Evolutionary conservation across 805 yeast species (phyloP).

Genomic region (Kodamaea neixiangensis): DNA sequence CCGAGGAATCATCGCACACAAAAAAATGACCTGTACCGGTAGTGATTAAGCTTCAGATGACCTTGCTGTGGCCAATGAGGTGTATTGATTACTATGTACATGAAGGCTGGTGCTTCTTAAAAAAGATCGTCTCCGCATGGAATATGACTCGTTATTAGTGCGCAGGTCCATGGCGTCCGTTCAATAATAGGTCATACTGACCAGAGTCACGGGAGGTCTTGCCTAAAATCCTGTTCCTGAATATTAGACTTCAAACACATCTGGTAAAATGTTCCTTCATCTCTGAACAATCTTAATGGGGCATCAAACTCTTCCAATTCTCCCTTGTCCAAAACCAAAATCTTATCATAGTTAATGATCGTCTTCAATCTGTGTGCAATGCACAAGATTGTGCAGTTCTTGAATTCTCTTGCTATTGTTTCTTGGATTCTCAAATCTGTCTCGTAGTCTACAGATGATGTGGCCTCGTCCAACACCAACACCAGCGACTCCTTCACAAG

Average conservation of each 20-base stretch:
- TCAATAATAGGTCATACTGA: neutral
- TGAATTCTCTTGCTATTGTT: slow-evolving; percentile 70
- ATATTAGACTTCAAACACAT: slow-evolving; percentile 64
- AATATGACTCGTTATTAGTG: no score
- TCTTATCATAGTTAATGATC: slow-evolving; percentile 71
- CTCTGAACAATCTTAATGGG: slow-evolving; percentile 57
- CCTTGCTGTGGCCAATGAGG: neutral
- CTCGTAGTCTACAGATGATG: slow-evolving; percentile 78
- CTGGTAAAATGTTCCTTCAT: slow-evolving; percentile 55
- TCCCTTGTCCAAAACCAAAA: slow-evolving; percentile 82
- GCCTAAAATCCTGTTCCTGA: slow-evolving; percentile 42
- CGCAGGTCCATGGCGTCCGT: no score
- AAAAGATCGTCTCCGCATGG: neutral
- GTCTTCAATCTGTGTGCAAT: slow-evolving; percentile 85
- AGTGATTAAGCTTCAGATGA: neutral
- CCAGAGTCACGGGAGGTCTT: neutral
- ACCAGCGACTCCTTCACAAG: slow-evolving; percentile 72
- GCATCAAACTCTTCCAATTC: slow-evolving; percentile 71
- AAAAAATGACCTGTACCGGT: neutral
- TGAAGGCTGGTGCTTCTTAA: neutral
- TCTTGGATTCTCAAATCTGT: slow-evolving; percentile 78
- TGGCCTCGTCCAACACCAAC: slow-evolving; percentile 82
- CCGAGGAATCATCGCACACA: neutral
- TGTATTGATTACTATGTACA: neutral
- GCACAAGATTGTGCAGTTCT: slow-evolving; percentile 73